Base-by-base conservation (phyloP, 225 moss, liverwort and hornwort genomes). In the Polytrichum formosum region DNA sequence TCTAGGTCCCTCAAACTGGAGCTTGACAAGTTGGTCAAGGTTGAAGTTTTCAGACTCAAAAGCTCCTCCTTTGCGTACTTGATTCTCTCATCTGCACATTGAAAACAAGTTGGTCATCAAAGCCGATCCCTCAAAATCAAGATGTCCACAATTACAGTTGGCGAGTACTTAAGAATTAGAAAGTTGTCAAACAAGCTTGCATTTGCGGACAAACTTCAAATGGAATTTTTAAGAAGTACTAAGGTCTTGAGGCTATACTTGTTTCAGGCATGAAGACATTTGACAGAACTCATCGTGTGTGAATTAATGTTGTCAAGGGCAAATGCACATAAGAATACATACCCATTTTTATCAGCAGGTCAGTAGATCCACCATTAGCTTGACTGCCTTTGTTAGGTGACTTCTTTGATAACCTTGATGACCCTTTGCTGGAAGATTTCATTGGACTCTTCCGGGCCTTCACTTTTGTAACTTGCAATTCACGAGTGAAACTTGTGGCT, bases 61-160 rank as follows among this genome's bases (percentile, higher is more conserved):
- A 86, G 82, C 55, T 82, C 86, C 67, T 73, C 75, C 56, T 75
- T 86, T 5, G 70, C 75, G 61, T 86, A 86, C 65, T 83, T 86
- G 9, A 80, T 82, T 75, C 86, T 80, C 71, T 86, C 86, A 75
- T 86, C 86, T 86, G 77, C 75, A 63, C 46, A 46, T 46, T 46
- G 46, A 10, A 46, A 46, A 46, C 46, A 46, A 46, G 46, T 46
- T 46, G 46, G 46, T 46, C 46, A 46, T 3, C 13, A 0, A 46
- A 46, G 46, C 46, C 4, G 3, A 46, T 46, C 13, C 16, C 46
- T 46, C 46, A 46, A 13, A 46, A 46, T 16, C 46, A 46, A 4
- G 13, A 46, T 46, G 46, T 46, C 46, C 46, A 46, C 46, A 46
- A 46, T 46, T 46, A 46, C 13, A 46, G 46, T 46, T 46, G 46